Evolutionary conservation across 805 yeast species (phyloP).

Genomic region (Schizosaccharomyces osmophilus): DNA sequence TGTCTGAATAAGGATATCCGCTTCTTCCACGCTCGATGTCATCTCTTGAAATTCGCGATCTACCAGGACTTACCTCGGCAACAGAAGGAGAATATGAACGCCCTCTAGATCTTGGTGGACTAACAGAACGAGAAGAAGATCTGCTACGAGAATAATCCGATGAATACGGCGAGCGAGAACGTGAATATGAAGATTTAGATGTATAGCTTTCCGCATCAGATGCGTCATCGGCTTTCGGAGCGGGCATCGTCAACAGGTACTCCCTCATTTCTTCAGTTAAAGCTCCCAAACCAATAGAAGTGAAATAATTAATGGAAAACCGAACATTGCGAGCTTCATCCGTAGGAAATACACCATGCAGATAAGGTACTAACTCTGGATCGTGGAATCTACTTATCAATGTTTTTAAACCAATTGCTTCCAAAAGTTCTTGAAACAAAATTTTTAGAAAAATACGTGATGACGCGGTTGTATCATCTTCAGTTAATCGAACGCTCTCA

Average conservation of each 20-base stretch:
- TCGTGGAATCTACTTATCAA: constrained; percentile 29
- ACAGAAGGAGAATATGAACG: not conserved
- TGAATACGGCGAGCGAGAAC: constrained; percentile 1
- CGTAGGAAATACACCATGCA: constrained; percentile 34
- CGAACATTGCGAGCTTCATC: constrained; percentile 17
- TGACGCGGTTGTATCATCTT: constrained; percentile 52
- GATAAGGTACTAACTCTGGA: constrained; percentile 23
- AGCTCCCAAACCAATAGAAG: constrained; percentile 73
- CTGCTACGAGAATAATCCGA: constrained; percentile 7
- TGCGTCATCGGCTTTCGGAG: constrained; percentile 10
- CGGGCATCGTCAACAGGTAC: constrained; percentile 14
- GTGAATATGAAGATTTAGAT: not conserved
- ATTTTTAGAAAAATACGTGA: constrained; percentile 57
- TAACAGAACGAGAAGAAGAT: constrained; percentile 8
- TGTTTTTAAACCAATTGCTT: constrained; percentile 39
- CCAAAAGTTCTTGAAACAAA: constrained; percentile 52
- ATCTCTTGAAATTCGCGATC: too few relatives aligned
- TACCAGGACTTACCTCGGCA: too few relatives aligned
- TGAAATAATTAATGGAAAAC: constrained; percentile 71
- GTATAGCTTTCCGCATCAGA: constrained; percentile 1
- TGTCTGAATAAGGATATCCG: too few relatives aligned
- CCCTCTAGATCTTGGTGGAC: constrained; percentile 6
- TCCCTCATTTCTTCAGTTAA: constrained; percentile 65
- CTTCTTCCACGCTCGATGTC: too few relatives aligned
- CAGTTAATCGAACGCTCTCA: constrained; percentile 33